Evolutionary conservation across 2,329 filamentous ascomycete genomes (phyloP).

Genomic region (Periconia digitata): DNA sequence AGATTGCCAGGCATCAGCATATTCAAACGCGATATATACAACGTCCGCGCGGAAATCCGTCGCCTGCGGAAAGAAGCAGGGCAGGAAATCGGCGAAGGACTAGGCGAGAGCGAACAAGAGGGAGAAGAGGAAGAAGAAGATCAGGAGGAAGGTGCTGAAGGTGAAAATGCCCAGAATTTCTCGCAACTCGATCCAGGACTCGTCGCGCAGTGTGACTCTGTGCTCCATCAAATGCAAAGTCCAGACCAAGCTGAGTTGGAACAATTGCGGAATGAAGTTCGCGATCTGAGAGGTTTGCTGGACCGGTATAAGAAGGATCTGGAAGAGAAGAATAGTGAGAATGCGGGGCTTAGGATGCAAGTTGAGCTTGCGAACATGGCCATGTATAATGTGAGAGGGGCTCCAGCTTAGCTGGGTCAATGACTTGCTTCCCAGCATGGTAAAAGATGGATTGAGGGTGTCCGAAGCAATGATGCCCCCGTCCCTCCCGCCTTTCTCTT

Average conservation of each 20-base stretch:
- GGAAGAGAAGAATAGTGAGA: slow-evolving; percentile 28
- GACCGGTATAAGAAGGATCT: slow-evolving; percentile 24
- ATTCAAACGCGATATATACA: slow-evolving; percentile 41
- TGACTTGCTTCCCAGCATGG: too few relatives aligned
- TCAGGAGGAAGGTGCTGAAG: slow-evolving; percentile 3
- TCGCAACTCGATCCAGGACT: slow-evolving; percentile 27
- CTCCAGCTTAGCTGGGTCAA: neutral
- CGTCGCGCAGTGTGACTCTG: slow-evolving; percentile 18
- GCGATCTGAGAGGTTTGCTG: slow-evolving; percentile 21
- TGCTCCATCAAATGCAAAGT: slow-evolving; percentile 14
- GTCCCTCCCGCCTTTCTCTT: too few relatives aligned
- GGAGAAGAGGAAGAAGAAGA: slow-evolving; percentile 8
- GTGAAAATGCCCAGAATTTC: neutral
- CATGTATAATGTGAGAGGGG: slow-evolving; percentile 16
- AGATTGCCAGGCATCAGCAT: slow-evolving; percentile 36
- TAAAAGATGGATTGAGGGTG: too few relatives aligned
- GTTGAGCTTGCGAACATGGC: slow-evolving; percentile 31
- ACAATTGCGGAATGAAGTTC: slow-evolving; percentile 23
- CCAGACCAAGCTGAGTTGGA: slow-evolving; percentile 22
- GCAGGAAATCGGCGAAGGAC: slow-evolving; percentile 26
- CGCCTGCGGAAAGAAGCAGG: slow-evolving; percentile 31
- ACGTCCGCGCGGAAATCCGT: slow-evolving; percentile 39
- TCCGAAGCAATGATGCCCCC: too few relatives aligned
- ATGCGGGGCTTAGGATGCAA: slow-evolving; percentile 27
- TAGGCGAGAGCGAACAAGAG: slow-evolving; percentile 20